Base-by-base conservation (phyloP, 176 grass and related monocot species). In the Zoysia japonica region DNA sequence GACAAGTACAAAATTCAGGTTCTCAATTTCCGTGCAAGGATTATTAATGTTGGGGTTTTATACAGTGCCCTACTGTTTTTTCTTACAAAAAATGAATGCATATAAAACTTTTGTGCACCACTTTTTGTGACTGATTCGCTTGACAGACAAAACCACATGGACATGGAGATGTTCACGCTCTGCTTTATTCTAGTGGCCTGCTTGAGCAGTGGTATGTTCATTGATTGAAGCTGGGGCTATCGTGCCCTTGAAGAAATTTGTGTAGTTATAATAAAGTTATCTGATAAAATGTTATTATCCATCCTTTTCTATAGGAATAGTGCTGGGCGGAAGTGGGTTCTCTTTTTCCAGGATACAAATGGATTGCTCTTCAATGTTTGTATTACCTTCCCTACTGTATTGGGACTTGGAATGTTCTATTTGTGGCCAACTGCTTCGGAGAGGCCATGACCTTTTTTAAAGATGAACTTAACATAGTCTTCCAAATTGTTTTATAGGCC, bases 1-100 rank as follows among this genome's bases (percentile, higher is more conserved):
- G 92, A 98, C 47, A 93, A 98, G 68, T 98, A 98, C 78, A 98
- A 94, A 84, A 94, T 98, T 66, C 95, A 98, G 95, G 95, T 94
- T 78, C 60, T 37, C 56, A 81, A 76, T 67, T 79, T 72, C 20
- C 6, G 54, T 80, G 75, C 20, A 3, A 77, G 51, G 2, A 61
- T 70, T 28, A 53, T 6, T 62, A 64, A 65, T 62, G 53, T 17
- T 36, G 19, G 6, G 15, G 3, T 40, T 65, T 70, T 28, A 11
- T 78, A 63, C 9, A 2, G 9, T 1, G 14, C 6, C 40, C 6
- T 42, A 47, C 48, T 62, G 17, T 71, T 79, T 83, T 9, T 3
- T 46, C 7, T 40, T 62, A 17, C 54, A 41, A 65, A 17, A 48
- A 41, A 59, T 20, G 11, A 56, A 2, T 77, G 70, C 59, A n/a